A percentile compares a stretch with the other conserved stretches of the same genome.
Conservation (phyloP, 176 grass and related monocot genomes). For the Oryza brachyantha region DNA sequence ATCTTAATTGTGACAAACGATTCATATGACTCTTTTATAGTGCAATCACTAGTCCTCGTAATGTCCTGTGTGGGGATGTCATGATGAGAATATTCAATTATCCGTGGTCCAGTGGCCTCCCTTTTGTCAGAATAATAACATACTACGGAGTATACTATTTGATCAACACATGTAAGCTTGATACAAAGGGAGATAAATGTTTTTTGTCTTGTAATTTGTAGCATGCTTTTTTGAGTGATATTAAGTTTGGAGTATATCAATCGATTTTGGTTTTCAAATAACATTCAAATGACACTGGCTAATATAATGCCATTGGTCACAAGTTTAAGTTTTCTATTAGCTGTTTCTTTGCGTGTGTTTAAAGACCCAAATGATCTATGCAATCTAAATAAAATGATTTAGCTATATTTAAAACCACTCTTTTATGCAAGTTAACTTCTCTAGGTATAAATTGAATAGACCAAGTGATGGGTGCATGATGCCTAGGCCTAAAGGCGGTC, state of each 20-base stretch:
- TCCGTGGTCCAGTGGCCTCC: not conserved
- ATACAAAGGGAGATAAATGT: not conserved
- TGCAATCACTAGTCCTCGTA: not conserved
- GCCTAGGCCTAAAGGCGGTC: not conserved
- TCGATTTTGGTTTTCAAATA: not conserved
- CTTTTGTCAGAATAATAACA: not conserved
- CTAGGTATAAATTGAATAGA: not conserved
- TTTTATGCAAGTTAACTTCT: not conserved
- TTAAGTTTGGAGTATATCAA: not conserved
- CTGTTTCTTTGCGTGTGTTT: not conserved
- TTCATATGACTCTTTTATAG: not conserved
- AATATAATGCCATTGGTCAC: not conserved
- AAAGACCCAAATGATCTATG: not conserved
- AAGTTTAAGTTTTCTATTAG: not conserved
- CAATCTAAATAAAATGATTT: no score
- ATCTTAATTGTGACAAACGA: not conserved
- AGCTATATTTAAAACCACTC: no score
- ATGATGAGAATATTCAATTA: slow-evolving; percentile 19
- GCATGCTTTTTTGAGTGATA: not conserved
- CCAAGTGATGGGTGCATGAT: not conserved
- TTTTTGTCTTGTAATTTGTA: not conserved
- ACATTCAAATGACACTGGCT: not conserved
- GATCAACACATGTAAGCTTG: not conserved
- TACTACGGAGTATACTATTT: not conserved
- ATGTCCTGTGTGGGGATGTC: slow-evolving; percentile 2